These are phyloP conservation scores for Diaporthe batatas DNA, from an alignment of 2,329 filamentous ascomycete genomes.

Conservation along the genomic window DNA sequence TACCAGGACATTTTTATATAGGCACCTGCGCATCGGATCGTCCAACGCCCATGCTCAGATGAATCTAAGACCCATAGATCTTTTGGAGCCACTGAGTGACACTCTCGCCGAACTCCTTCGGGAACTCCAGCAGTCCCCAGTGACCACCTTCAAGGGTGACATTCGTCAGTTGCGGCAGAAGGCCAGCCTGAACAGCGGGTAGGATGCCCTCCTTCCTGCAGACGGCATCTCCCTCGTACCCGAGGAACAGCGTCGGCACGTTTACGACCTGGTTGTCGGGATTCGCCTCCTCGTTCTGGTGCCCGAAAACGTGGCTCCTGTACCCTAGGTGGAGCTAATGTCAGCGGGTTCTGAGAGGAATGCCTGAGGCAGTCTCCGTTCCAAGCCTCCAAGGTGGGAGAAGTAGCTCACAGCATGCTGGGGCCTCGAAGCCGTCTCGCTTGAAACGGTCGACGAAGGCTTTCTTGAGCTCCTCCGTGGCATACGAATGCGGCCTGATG, in stretches of 20 bases:
- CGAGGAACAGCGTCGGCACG: conserved; percentile 48
- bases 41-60: not conserved
- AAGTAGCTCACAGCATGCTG: conserved; percentile 45
- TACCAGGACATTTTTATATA: not conserved
- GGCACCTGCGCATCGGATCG: not conserved
- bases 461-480: conserved; percentile 45
- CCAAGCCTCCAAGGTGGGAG: no score
- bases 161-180: conserved; percentile 47
- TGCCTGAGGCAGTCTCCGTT: not conserved
- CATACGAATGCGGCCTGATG: conserved; percentile 47
- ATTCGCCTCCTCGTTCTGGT: conserved; percentile 46
- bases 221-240: conserved; percentile 47
- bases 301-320: conserved; percentile 41
- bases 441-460: conserved; percentile 48
- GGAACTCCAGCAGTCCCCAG: conserved; percentile 50
- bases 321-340: conserved; percentile 42
- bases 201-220: conserved; percentile 45
- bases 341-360: not conserved
- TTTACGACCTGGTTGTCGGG: conserved; percentile 43
- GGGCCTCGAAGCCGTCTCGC: conserved; percentile 48
- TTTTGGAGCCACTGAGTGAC: conserved; percentile 33
- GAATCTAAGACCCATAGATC: conserved; percentile 20
- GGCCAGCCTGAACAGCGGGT: conserved; percentile 43
- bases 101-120: conserved; percentile 45
- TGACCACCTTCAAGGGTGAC: conserved; percentile 48